Evolutionary conservation across 257 asterid species (phyloP).

Genomic region (Striga asiatica): DNA sequence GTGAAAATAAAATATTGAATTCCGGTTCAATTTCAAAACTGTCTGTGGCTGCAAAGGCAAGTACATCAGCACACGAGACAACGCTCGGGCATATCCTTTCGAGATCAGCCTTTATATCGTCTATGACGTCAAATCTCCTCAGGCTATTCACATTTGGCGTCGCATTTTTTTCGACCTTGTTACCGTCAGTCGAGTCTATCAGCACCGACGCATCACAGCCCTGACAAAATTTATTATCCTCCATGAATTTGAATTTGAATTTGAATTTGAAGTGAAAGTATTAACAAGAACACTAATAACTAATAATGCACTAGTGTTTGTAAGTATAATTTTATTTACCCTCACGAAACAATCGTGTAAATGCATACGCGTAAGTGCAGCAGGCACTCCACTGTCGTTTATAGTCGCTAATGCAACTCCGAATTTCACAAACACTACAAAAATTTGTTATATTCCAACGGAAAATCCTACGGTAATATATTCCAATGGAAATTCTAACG

Average conservation of each 20-base stretch:
- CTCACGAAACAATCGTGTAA: slow-evolving; percentile 81
- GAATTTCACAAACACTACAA: no score
- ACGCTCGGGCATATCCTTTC: slow-evolving; percentile 42
- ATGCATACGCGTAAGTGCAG: slow-evolving; percentile 76
- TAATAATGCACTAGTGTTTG: no score
- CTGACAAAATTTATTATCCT: slow-evolving; percentile 15
- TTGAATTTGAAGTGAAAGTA: no score
- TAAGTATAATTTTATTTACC: slow-evolving; percentile 24
- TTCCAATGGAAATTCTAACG: no score
- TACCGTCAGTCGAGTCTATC: slow-evolving; percentile 42
- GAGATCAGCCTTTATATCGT: slow-evolving; percentile 45
- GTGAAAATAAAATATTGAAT: no score
- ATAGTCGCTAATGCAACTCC: slow-evolving; percentile 41
- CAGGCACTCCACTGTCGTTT: slow-evolving; percentile 46
- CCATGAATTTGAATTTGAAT: neutral
- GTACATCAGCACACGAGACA: slow-evolving; percentile 77
- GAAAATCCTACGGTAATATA: no score
- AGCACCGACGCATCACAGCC: slow-evolving; percentile 89
- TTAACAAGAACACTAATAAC: no score
- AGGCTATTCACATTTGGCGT: slow-evolving; percentile 68
- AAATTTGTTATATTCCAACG: no score
- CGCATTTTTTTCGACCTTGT: slow-evolving; percentile 66
- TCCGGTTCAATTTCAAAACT: slow-evolving; percentile 62
- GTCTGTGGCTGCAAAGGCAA: slow-evolving; percentile 80
- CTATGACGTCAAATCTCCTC: slow-evolving; percentile 57